Base-by-base conservation (phyloP, 1,139 yeast species). In the Candida sanyaensis region DNA sequence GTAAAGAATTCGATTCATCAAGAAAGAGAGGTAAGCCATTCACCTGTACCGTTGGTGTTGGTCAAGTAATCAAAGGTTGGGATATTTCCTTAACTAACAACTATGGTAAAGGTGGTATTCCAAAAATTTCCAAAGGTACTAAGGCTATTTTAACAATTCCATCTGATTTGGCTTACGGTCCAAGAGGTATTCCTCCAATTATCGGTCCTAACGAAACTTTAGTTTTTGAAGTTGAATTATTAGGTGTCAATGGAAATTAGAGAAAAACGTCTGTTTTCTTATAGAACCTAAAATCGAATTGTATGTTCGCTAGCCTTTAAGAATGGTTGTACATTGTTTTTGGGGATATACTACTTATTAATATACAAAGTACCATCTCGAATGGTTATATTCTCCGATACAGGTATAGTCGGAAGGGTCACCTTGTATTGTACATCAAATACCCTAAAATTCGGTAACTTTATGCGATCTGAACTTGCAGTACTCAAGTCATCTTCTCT, bases 21-120 rank as follows among this genome's bases (percentile, higher is more conserved):
- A 81, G 91, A 60, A 96, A 88, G 77, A 86, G 97, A 74, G 95
- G 96, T 62, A 81, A 85, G 71, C 97, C 98, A 56, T 92, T 93
- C 84, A 90, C 89, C 68, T 88, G 96, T 71, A 75, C 77, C 69
- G 88, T 92, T 68, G 98, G 98, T 67, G 96, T 88, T 58, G 97
- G 98, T 53, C 96, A 88, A 74, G 97, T 92, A 56, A 92, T 92
- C 73, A 81, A 83, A 63, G 98, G 98, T 55, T 92, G 98, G 98
- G 98, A 92, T 66, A 51, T 53, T 39, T 49, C 54, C 8, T 52
- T 53, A 36, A 53, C 56, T 27, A 46, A 53, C 36, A 51, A 51
- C 33, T 51, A 37, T 34, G 55, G 53, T 10, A 47, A 53, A 31
- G 98, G 97, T 55, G 91, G 66, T 88, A 83, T 64, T 90, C 65